Evolutionary conservation across 2,329 filamentous ascomycete species (phyloP), one percentile per base, ranked within the genome.

Genomic region (Cercospora nicotianae): DNA sequence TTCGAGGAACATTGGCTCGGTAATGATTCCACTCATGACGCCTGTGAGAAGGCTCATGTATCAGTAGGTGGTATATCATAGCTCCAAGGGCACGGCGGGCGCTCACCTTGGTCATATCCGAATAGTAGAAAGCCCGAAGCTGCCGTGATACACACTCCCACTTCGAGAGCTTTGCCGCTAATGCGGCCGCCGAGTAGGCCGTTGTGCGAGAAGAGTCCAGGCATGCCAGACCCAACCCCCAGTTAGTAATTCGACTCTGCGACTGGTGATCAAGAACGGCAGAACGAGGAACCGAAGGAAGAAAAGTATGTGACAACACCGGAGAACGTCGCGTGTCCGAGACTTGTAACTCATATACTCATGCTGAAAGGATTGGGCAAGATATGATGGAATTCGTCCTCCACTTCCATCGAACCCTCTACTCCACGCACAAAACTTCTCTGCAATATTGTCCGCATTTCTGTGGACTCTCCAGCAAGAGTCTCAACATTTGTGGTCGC

Each of bases 11-110:
- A 77, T 79, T 0, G 78, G 69, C 18, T 82, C 75, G 5, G 79
- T 81, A 65, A 82, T 74, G n/a, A 83, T 76, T 61, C 80, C 81
- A 62, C 79, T 79, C 51, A 81, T 82, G 30, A 82, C 76, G 70
- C 80, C 80, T 72, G 79, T 13, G 8, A 31, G 10, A 23, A 9
- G 28, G n/a, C 3, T n/a, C 10, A 16, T 26, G 57, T 0, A 51
- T 68, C 51, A 30, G 60, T n/a, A n/a, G n/a, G n/a, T n/a, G n/a
- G n/a, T n/a, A n/a, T n/a, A n/a, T n/a, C n/a, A n/a, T n/a, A n/a
- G n/a, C n/a, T n/a, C n/a, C n/a, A n/a, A n/a, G n/a, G n/a, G n/a
- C n/a, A n/a, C n/a, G n/a, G n/a, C n/a, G n/a, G n/a, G n/a, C n/a
- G n/a, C n/a, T n/a, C n/a, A n/a, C n/a, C 60, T 63, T 63, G 69